Evolutionary conservation across 805 yeast species (phyloP).

Genomic region (Brettanomyces anomalus): DNA sequence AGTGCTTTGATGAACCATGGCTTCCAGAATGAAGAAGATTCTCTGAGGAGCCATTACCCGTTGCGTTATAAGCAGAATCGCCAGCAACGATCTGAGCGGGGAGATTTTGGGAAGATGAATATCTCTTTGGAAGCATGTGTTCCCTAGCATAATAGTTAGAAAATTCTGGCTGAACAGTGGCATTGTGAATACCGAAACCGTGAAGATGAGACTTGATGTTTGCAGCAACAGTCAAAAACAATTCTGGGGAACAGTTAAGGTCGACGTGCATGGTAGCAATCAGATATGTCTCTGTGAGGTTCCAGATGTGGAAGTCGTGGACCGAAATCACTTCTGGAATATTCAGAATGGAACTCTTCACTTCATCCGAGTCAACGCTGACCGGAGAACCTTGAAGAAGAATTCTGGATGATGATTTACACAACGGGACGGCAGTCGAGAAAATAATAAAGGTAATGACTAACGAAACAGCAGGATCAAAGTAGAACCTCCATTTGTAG

Average conservation of each 20-base stretch:
- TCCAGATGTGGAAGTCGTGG: constrained; percentile 97
- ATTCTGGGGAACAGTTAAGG: constrained; percentile 52
- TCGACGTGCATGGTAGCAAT: constrained; percentile 89
- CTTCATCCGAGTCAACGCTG: constrained; percentile 66
- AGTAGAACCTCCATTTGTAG: constrained; percentile 75
- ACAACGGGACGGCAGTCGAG: constrained; percentile 84
- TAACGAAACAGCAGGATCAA: constrained; percentile 81
- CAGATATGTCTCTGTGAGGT: constrained; percentile 74
- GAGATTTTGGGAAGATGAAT: constrained; percentile 14
- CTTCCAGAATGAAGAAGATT: background rate
- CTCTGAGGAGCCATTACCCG: constrained; percentile 5
- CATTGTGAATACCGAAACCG: constrained; percentile 80
- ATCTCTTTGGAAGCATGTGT: constrained; percentile 23
- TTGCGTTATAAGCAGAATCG: constrained; percentile 1
- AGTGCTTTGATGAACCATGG: background rate
- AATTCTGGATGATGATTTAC: constrained; percentile 78
- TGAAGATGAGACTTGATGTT: constrained; percentile 74
- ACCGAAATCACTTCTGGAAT: constrained; percentile 73
- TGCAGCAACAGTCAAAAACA: constrained; percentile 62
- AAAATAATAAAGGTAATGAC: constrained; percentile 83
- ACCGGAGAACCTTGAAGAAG: constrained; percentile 89
- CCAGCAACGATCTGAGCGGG: background rate
- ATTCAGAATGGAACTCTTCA: constrained; percentile 56
- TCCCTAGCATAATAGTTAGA: constrained; percentile 24
- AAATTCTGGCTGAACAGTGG: constrained; percentile 96